Conservation (phyloP, 2,329 filamentous ascomycete genomes). For the Pseudodiploospora longispora region DNA sequence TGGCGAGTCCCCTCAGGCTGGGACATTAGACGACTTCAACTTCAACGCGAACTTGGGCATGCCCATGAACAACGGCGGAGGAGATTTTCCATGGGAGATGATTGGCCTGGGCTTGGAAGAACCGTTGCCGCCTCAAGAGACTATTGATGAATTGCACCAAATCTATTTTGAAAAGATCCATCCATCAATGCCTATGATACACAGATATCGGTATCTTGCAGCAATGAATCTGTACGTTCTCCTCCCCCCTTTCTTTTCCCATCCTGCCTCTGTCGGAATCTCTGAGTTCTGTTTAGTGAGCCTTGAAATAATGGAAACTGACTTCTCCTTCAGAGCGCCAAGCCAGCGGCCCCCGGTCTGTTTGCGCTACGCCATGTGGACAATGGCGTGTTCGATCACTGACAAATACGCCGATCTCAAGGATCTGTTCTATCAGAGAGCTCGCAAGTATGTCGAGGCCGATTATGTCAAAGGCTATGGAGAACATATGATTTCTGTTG, state of each 20-base stretch:
- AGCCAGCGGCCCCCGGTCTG: conserved; percentile 79
- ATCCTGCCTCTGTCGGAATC: not conserved
- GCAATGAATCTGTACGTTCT: conserved; percentile 68
- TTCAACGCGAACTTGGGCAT: conserved; percentile 44
- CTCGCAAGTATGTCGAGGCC: conserved; percentile 81
- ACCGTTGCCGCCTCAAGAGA: conserved; percentile 49
- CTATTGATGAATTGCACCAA: conserved; percentile 78
- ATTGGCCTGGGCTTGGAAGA: conserved; percentile 53
- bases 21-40: conserved; percentile 48
- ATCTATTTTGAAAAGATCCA: conserved; percentile 90
- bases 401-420: conserved; percentile 76
- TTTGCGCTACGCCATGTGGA: conserved; percentile 92
- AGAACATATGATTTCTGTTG: conserved; percentile 77
- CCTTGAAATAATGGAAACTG: conserved; percentile 6
- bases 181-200: conserved; percentile 78
- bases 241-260: not conserved
- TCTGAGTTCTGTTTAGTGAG: not conserved
- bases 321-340: conserved; percentile 47
- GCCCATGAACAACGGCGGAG: conserved; percentile 41
- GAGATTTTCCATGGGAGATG: conserved; percentile 72
- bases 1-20: conserved; percentile 43
- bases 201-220: conserved; percentile 77
- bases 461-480: conserved; percentile 92
- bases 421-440: conserved; percentile 81
- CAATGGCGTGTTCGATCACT: conserved; percentile 74